Evolutionary conservation across 1,139 yeast genomes (phyloP).

Genomic region (Insectozyma bohioensis): DNA sequence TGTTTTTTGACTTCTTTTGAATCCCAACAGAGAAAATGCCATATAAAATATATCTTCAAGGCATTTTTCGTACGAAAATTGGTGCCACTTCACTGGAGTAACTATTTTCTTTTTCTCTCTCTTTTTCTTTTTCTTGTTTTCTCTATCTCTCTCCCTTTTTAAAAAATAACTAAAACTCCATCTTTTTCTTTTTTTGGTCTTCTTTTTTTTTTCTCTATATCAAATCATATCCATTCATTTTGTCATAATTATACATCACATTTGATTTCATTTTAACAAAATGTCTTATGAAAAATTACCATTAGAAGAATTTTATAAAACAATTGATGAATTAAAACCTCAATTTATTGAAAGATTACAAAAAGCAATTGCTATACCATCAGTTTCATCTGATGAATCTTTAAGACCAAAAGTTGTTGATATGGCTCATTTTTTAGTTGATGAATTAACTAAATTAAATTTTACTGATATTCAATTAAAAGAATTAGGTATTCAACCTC

Average conservation of each 20-base stretch:
- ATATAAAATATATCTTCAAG: no score
- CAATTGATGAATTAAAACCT: conserved; percentile 71
- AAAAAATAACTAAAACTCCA: no score
- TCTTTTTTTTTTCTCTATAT: neutral
- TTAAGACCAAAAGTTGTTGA: conserved; percentile 82
- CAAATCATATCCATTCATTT: conserved; percentile 1
- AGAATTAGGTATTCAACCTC: conserved; percentile 87
- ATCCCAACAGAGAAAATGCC: no score
- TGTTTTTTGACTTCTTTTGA: no score
- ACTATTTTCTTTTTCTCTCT: no score
- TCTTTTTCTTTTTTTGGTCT: neutral
- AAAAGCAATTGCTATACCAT: conserved; percentile 87
- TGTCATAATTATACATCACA: neutral
- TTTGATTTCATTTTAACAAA: no score
- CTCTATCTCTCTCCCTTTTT: no score
- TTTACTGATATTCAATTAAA: conserved; percentile 79
- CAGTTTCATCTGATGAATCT: conserved; percentile 88
- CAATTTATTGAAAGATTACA: conserved; percentile 65
- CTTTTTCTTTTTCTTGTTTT: no score
- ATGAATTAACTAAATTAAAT: conserved; percentile 68
- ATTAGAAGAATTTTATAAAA: conserved; percentile 49
- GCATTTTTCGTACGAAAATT: no score
- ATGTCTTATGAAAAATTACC: conserved; percentile 32
- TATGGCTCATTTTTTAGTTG: conserved; percentile 81
- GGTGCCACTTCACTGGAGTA: no score